Evolutionary conservation across 345 rosid genomes (phyloP), one percentile per base, ranked within the genome.

Genomic region (Crucihimalaya himalaica): DNA sequence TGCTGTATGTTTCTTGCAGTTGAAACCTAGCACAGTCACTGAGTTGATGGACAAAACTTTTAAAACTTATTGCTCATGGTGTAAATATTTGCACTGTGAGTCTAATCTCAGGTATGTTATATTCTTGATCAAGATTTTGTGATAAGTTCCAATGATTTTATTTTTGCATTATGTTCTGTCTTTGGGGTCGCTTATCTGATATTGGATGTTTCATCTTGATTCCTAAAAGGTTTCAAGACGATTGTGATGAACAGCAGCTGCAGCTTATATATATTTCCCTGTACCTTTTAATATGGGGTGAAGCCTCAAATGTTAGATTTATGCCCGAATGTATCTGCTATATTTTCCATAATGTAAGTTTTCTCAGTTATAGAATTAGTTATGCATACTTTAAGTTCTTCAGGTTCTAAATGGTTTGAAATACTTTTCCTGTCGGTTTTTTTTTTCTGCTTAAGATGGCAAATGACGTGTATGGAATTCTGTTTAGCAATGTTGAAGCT

Each of bases 251-350:
- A 65, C 88, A 85, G 68, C 97, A 83, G 70, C 66, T 85, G 48
- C 79, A 80, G 73, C 97, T 95, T 75, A 81, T 95, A 75, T 95
- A 92, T 81, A 88, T 89, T 34, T 84, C 86, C 0, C 86, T 95
- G 68, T 95, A 88, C 78, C 94, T 92, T 76, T 91, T 95, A 51
- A 90, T 95, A 74, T 95, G 99, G 99, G 99, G 98, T 21, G 99
- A 95, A 84, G 97, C 99, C 78, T 95, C 99, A 78, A 95, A 95
- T 79, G 84, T 95, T 71, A 87, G 99, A 25, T 95, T 95, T 78
- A 87, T 95, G 99, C 98, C 99, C 5, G 99, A 95, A 79, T 95
- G 99, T 84, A 70, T 95, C 66, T 92, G 99, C 87, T 95, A 90
- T 78, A 90, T 95, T 57, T 92, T 95, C 80, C 99, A 95, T 76